phyloP scores from a whole-genome alignment of 768 basidiomycete genomes.

The Leucosporidium yakuticum region DNA sequence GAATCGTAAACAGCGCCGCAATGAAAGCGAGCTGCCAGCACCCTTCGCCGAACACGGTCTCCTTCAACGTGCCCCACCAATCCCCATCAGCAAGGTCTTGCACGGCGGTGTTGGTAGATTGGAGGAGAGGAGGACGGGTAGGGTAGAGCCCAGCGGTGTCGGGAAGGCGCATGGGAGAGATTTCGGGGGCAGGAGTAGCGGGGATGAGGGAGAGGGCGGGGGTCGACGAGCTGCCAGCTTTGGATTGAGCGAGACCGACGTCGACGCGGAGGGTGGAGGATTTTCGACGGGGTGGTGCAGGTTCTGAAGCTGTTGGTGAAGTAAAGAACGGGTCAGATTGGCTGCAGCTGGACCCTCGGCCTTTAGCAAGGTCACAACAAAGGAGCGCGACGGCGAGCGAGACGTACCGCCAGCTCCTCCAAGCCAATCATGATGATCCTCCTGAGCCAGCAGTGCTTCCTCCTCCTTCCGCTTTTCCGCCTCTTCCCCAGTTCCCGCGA shows the following conservation, averaged over 20 bases:
- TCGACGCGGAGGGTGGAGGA: constrained; percentile 15
- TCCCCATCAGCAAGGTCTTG: not conserved
- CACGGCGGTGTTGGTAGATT: not conserved
- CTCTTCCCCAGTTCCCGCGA: not conserved
- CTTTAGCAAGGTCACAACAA: not conserved
- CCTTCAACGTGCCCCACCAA: constrained; percentile 21
- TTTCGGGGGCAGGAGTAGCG: constrained; percentile 11
- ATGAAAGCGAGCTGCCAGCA: constrained; percentile 95
- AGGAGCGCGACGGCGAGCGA: no score
- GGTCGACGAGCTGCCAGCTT: not conserved
- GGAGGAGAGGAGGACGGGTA: not conserved
- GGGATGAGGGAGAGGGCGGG: constrained; percentile 25
- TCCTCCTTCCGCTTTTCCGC: not conserved
- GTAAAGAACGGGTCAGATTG: not conserved
- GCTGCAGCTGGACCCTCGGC: no score
- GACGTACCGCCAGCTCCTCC: not conserved
- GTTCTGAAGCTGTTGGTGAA: not conserved
- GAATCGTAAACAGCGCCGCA: constrained; percentile 68
- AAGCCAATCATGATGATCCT: not conserved
- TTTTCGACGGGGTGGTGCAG: no score
- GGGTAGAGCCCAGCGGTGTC: constrained; percentile 10
- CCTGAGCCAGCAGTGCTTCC: no score
- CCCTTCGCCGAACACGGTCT: constrained; percentile 72
- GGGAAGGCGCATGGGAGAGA: constrained; percentile 5
- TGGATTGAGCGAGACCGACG: constrained; percentile 15